These are phyloP conservation scores for Suillus spraguei DNA, from an alignment of 768 basidiomycete genomes.

Conservation along the genomic window DNA sequence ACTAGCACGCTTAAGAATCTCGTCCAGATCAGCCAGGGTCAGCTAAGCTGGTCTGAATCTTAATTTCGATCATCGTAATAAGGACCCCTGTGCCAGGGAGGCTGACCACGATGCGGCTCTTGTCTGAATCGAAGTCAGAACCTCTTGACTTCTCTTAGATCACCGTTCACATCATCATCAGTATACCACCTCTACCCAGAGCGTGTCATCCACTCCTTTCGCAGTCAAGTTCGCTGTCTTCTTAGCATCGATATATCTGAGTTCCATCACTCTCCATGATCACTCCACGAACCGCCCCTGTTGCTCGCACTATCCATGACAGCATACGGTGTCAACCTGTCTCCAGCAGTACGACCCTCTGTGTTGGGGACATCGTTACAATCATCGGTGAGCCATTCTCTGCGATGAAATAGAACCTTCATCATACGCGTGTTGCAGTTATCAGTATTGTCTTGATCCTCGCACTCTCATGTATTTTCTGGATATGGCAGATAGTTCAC, in stretches of 20 bases:
- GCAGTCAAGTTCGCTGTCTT: constrained; percentile 3
- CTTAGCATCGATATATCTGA: neutral
- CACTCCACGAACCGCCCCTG: constrained; percentile 1
- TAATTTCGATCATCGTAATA: neutral
- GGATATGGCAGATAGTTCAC: neutral
- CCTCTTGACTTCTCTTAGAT: neutral
- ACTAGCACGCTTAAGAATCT: neutral
- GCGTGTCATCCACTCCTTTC: constrained; percentile 9
- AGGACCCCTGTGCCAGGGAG: neutral
- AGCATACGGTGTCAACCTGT: constrained; percentile 18
- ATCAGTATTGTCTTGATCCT: neutral
- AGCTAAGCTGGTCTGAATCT: neutral
- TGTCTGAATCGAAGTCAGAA: neutral
- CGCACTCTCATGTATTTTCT: neutral
- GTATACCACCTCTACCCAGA: neutral
- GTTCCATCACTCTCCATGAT: neutral
- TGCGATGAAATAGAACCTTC: neutral
- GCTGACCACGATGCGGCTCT: neutral
- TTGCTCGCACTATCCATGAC: neutral
- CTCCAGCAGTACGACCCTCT: constrained; percentile 16
- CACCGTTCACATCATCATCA: neutral
- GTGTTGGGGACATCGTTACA: constrained; percentile 26
- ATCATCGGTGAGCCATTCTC: constrained; percentile 22
- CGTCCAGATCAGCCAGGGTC: neutral
- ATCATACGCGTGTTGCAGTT: neutral